Evolutionary conservation across 1,284 basidiomycete genomes (phyloP), one percentile per base, ranked within the genome.

Genomic region (Naganishia sp.): DNA sequence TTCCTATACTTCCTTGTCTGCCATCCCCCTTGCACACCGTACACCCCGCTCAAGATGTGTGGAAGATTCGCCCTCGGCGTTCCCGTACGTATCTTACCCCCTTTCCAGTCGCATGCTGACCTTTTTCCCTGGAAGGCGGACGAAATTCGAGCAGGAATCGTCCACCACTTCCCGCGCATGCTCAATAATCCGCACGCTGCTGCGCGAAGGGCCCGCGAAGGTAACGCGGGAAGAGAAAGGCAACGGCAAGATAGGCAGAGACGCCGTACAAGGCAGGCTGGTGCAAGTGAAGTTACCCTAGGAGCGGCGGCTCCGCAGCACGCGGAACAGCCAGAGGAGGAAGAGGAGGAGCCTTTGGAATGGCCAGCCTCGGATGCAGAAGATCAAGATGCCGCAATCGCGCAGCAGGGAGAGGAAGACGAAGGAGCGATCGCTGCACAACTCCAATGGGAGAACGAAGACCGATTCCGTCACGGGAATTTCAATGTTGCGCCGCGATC

Each of bases 21-120:
- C 10, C 50, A 16, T 53, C 28, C 50, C 31, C 31, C 28, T 36
- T 48, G n/a, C 43, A 3, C 23, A 13, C 15, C 9, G 23, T 18
- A 42, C 45, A 21, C 48, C 9, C 36, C 48, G 28, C 6, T 21
- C 49, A 56, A 39, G 42, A 87, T 88, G 87, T 88, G 87, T 71
- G 87, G 86, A 49, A 81, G 87, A 68, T 88, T 84, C 74, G 82
- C 87, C 7, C 78, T 88, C 0, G 82, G 83, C 21, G 74, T 85
- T 7, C 77, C 82, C 64, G 85, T 84, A 70, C 75, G 80, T 72
- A 36, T 49, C 43, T 63, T 36, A 7, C 25, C 54, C 49, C 63
- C 65, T 65, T 63, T 60, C 65, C 61, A 43, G 68, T 71, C 45
- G 71, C 69, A 68, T 85, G 33, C 75, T 81, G 42, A 75, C 79